Percentiles rank a stretch among this genome's conserved stretches.
These are phyloP conservation scores for Ambrosia hybrid DNA, from an alignment of 140 eudicot species.

Conservation along the genomic window DNA sequence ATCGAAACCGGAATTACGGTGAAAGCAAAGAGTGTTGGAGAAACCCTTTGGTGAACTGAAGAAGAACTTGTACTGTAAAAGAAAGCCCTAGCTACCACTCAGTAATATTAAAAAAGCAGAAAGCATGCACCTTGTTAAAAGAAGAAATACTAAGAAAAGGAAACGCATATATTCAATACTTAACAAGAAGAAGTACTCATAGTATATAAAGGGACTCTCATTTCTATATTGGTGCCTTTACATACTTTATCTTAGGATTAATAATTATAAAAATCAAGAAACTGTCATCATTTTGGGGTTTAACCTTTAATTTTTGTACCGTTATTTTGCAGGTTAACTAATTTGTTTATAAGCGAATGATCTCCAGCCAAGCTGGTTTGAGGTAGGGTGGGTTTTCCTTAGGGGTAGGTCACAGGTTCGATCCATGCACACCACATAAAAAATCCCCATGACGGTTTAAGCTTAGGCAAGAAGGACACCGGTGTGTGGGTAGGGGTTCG, in stretches of 20 bases:
- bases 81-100: slow-evolving; percentile 24
- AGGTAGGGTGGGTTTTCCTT: too few species aligned
- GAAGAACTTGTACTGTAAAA: slow-evolving; percentile 1
- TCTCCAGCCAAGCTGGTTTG: too few species aligned
- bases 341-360: too few species aligned
- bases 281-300: not conserved
- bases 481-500: too few species aligned
- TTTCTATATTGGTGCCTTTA: slow-evolving; percentile 3
- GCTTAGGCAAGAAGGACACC: too few species aligned
- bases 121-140: slow-evolving; percentile 34
- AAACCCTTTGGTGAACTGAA: slow-evolving; percentile 21
- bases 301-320: too few species aligned
- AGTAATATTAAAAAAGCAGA: slow-evolving; percentile 21
- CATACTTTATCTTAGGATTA: not conserved
- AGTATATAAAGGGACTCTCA: not conserved
- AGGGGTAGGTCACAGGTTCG: too few species aligned
- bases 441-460: too few species aligned
- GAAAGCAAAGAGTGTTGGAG: not conserved
- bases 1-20: not conserved
- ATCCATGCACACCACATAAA: too few species aligned
- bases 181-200: slow-evolving; percentile 11
- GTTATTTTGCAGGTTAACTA: too few species aligned
- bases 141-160: slow-evolving; percentile 24
- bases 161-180: slow-evolving; percentile 29
- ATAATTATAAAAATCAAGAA: not conserved